Evolutionary conservation across 129 eudicot genomes (phyloP), one percentile per base, ranked within the genome.

Genomic region (Pseudognaphalium luteoalbum): DNA sequence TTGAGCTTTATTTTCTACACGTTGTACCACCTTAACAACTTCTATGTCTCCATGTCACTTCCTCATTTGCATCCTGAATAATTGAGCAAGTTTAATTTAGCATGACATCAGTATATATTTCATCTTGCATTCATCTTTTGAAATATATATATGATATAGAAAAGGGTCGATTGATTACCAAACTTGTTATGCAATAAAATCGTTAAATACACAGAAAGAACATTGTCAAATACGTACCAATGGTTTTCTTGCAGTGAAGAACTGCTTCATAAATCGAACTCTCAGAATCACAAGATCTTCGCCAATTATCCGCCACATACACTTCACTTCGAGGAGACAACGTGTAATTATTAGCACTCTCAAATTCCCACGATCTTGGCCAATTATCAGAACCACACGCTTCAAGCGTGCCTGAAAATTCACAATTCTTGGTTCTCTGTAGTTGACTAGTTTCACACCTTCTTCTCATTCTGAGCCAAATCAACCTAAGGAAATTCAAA

Each of bases 211-310:
- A 17, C 11, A 34, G 7, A 62, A 66, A 66, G 51, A 66, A 17
- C 15, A 61, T 6, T 20, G 37, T 7, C 33, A 71, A n/a, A 54
- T 37, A 35, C 81, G 4, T 86, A 86, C 92, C 92, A 60, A 83
- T 81, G 58, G 92, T 91, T 88, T 88, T 88, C 81, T 93, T 93
- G 82, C 98, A 93, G 47, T 93, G 98, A 20, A 90, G 97, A 70
- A 93, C 97, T 7, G 98, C 98, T 76, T 93, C 98, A 44, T 85
- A 81, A 20, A 93, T 93, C 10, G 98, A 93, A 83, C 88, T 85
- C 82, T 93, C 98, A 1, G 98, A 93, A 72, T 93, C 98, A 50
- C 87, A 90, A 17, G 97, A 93, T 70, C 87, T 74, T 37, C 96
- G 69, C 84, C 92, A 88, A 52, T 86, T 74, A 81, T 88, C 92